A percentile compares a stretch with the other conserved stretches of the same genome.
Evolutionary conservation across 2,329 filamentous ascomycete genomes (phyloP).

Genomic region (Blastomyces parvus): DNA sequence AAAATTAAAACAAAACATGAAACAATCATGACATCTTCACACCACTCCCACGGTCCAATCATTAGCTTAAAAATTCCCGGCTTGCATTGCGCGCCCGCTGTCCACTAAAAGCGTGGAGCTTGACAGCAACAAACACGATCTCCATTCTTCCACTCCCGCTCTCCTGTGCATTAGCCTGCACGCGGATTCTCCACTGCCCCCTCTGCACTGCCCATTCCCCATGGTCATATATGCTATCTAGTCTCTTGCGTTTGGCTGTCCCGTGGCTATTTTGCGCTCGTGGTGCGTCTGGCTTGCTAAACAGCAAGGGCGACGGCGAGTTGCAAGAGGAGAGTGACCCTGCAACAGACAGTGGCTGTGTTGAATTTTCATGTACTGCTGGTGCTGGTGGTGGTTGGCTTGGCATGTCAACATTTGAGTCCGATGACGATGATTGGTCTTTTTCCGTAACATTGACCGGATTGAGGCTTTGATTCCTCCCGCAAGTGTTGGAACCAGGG

Average conservation of each 20-base stretch:
- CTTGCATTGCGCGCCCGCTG: constrained; percentile 57
- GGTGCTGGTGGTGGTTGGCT: background rate
- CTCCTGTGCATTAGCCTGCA: constrained; percentile 42
- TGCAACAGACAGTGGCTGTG: background rate
- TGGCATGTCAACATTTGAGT: background rate
- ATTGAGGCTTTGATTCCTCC: background rate
- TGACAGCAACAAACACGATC: constrained; percentile 65
- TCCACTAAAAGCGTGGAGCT: constrained; percentile 60
- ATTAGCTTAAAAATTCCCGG: constrained; percentile 50
- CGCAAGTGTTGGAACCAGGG: background rate
- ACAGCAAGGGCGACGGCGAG: background rate
- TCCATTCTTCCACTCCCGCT: constrained; percentile 46
- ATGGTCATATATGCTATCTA: constrained; percentile 34
- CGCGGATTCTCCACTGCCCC: constrained; percentile 62
- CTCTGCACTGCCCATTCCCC: constrained; percentile 53
- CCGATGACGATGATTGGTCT: background rate
- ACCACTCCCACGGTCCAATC: background rate
- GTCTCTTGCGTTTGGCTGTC: constrained; percentile 37
- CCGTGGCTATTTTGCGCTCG: constrained; percentile 13
- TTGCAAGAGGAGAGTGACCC: background rate
- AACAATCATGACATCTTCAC: background rate
- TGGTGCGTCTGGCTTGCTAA: background rate
- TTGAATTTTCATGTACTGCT: background rate
- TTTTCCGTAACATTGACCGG: background rate
- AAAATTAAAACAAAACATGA: background rate